Evolutionary conservation across 768 basidiomycete species (phyloP), one percentile per base, ranked within the genome.

Genomic region (Mycena albidolilacea): DNA sequence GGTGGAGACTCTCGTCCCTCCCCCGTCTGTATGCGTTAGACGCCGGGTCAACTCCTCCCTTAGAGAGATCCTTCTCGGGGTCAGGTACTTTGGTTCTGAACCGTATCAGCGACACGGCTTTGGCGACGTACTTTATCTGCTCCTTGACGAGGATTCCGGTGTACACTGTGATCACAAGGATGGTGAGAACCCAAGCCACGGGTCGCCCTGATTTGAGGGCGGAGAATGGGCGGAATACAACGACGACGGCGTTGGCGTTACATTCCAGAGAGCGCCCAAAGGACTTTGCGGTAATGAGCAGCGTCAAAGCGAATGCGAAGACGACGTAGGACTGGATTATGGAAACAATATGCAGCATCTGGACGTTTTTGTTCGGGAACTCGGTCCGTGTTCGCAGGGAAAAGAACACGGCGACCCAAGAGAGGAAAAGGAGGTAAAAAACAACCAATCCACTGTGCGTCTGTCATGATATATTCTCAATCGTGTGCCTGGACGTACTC

Each of bases 381-480:
- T 35, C 14, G 19, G 37, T 12, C 30, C 21, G 15, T 35, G 37
- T 7, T 8, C 37, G 57, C 19, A 59, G 57, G 7, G 57, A 37
- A 39, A 59, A 59, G 57, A 35, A 39, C 15, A 59, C 37, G 37
- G 57, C 39, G 38, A 59, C 35, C 57, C 57, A 59, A 38, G 37
- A 59, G 23, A 59, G 38, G 8, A 38, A 38, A 37, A 59, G 57
- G 9, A 59, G 68, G 67, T 76, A 78, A 44, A 76, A 72, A 11
- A 78, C 75, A 3, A 78, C 73, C 38, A 78, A n/a, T 1, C 69
- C 77, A 46, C 77, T 77, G 48, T 7, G 35, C 15, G 12, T 23
- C 12, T 10, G 21, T n/a, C 30, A 30, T 59, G 17, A 54, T 9
- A 12, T n/a, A 59, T 59, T 11, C 55, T 60, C 3, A 41, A 10